These are phyloP conservation scores for Kwoniella sp. DNA, from an alignment of 768 basidiomycete species.

Conservation along the genomic window DNA sequence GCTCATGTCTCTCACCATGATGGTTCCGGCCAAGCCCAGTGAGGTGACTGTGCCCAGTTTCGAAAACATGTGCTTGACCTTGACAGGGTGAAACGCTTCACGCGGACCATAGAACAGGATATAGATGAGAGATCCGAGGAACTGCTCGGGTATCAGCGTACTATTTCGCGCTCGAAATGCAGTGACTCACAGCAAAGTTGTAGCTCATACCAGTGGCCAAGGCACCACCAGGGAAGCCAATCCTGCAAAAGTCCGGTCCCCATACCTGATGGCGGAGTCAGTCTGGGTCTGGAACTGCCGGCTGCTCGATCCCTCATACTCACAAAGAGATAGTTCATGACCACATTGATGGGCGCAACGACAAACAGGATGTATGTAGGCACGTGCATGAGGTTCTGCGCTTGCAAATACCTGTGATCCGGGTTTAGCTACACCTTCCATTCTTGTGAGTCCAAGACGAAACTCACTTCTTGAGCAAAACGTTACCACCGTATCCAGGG, in stretches of 20 bases:
- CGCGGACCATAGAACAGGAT: slow-evolving; percentile 52
- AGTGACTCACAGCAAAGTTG: slow-evolving; percentile 66
- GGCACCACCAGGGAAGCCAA: slow-evolving; percentile 90
- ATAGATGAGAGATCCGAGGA: slow-evolving; percentile 47
- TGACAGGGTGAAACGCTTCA: slow-evolving; percentile 79
- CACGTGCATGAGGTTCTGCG: slow-evolving; percentile 76
- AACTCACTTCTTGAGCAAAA: slow-evolving; percentile 55
- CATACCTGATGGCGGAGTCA: slow-evolving; percentile 56
- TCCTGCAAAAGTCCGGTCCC: slow-evolving; percentile 70
- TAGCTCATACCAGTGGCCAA: slow-evolving; percentile 82
- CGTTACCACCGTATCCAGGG: slow-evolving; percentile 66
- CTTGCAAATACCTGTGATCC: slow-evolving; percentile 64
- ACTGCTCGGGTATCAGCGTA: slow-evolving; percentile 51
- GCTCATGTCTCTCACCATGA: slow-evolving; percentile 42
- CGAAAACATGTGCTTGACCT: slow-evolving; percentile 63
- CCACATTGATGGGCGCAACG: slow-evolving; percentile 77
- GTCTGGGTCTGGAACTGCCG: not conserved
- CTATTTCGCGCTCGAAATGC: too few species aligned
- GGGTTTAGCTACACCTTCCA: not conserved
- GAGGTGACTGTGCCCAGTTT: slow-evolving; percentile 59
- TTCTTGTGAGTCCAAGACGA: not conserved
- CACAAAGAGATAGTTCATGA: slow-evolving; percentile 77
- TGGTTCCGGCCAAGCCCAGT: slow-evolving; percentile 62
- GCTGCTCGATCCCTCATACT: slow-evolving; percentile 24
- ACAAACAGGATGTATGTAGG: slow-evolving; percentile 78